Evolutionary conservation across 495 filamentous ascomycete genomes (phyloP).

Genomic region (Lophiotrema nucula): DNA sequence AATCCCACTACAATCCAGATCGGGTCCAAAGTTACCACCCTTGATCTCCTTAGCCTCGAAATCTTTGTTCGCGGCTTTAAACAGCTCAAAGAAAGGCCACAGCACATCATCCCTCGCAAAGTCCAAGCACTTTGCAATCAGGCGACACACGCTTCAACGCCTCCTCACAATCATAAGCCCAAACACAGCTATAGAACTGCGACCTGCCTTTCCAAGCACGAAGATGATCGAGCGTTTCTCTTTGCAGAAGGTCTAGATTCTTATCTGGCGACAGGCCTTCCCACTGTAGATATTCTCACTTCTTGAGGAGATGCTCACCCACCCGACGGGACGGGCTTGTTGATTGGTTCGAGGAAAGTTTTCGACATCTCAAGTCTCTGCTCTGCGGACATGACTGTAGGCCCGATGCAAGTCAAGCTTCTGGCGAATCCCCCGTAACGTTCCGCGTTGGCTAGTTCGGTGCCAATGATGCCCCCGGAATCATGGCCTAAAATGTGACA

Average conservation of each 20-base stretch:
- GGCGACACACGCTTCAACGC: background rate
- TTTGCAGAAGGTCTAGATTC: background rate
- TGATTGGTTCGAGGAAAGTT: background rate
- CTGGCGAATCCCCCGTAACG: background rate
- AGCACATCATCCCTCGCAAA: background rate
- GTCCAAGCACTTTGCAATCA: background rate
- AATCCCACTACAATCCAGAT: background rate
- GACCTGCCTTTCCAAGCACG: background rate
- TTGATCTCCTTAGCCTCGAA: background rate
- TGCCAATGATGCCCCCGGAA: slow-evolving; percentile 1
- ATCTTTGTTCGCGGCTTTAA: background rate
- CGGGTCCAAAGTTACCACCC: background rate
- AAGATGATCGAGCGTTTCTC: background rate
- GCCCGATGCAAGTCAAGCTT: background rate
- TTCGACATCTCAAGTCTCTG: background rate
- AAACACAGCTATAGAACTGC: slow-evolving; percentile 1
- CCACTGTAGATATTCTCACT: background rate
- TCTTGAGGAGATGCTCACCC: background rate
- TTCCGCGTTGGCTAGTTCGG: background rate
- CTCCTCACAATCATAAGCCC: background rate
- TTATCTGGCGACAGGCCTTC: background rate
- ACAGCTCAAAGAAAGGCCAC: background rate
- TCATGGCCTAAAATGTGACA: background rate
- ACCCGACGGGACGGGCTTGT: background rate
- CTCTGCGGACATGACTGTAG: background rate